A percentile compares a stretch with the other conserved stretches of the same genome.
Evolutionary conservation across 148 eudicot species (phyloP).

Genomic region (Camellia sinensis): DNA sequence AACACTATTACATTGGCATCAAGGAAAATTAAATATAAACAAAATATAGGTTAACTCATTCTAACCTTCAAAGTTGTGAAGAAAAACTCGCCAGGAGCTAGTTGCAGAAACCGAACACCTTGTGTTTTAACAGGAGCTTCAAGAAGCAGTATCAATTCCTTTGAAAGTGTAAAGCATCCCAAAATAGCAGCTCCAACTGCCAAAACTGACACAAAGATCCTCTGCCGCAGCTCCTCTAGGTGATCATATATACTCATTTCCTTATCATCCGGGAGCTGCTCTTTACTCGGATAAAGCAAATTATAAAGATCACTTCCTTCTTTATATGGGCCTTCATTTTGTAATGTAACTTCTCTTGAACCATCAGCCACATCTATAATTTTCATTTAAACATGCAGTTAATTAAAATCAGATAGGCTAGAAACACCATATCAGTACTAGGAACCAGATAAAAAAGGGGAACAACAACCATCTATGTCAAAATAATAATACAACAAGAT

Average conservation of each 20-base stretch:
- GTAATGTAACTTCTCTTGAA: conserved; percentile 28
- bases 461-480: background rate
- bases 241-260: conserved; percentile 97
- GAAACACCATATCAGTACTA: background rate
- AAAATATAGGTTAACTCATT: background rate
- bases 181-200: conserved; percentile 89
- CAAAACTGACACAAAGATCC: conserved; percentile 80
- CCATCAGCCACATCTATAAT: conserved; percentile 36
- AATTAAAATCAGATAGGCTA: background rate
- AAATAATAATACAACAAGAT: background rate
- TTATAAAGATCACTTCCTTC: conserved; percentile 64
- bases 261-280: conserved; percentile 91
- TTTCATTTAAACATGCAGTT: conserved; percentile 1
- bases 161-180: conserved; percentile 91
- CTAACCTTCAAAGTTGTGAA: conserved; percentile 91
- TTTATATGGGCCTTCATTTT: conserved; percentile 33
- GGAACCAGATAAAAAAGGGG: background rate
- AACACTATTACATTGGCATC: background rate
- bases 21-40: background rate
- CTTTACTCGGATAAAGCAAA: conserved; percentile 86
- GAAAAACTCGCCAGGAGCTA: conserved; percentile 99
- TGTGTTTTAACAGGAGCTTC: conserved; percentile 86
- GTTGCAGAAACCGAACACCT: conserved; percentile 92
- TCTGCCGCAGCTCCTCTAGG: conserved; percentile 82
- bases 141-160: conserved; percentile 78